Evolutionary conservation across 2,329 filamentous ascomycete species (phyloP).

Genomic region (Blastomyces gilchristii): DNA sequence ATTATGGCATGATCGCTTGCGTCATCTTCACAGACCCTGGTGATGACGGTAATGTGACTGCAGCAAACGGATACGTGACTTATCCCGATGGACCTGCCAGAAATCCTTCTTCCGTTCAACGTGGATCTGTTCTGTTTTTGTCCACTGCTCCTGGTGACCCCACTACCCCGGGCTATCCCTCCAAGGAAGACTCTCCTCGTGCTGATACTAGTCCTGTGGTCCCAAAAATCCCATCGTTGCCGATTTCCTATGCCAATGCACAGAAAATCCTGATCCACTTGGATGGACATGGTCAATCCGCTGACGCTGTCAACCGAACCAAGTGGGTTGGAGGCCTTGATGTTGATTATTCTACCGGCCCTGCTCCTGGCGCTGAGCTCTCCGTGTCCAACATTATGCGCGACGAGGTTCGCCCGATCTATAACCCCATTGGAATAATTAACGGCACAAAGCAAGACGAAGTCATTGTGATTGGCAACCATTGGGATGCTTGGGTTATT

Average conservation of each 20-base stretch:
- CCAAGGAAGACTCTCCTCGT: conserved; percentile 21
- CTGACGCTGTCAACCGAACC: conserved; percentile 24
- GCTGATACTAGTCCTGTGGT: conserved; percentile 20
- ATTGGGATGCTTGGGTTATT: conserved; percentile 46
- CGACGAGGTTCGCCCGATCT: conserved; percentile 20
- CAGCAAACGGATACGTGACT: conserved; percentile 36
- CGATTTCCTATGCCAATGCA: conserved; percentile 24
- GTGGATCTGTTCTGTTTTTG: conserved; percentile 35
- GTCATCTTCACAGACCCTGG: conserved; percentile 39
- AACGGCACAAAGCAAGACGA: conserved; percentile 26
- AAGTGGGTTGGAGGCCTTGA: conserved; percentile 27
- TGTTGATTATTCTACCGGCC: conserved; percentile 25
- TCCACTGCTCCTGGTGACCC: conserved; percentile 21
- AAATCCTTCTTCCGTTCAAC: conserved; percentile 38
- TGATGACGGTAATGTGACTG: conserved; percentile 40
- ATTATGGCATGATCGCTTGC: conserved; percentile 36
- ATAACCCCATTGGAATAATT: conserved; percentile 22
- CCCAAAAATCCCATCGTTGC: conserved; percentile 28
- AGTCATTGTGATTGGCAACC: conserved; percentile 43
- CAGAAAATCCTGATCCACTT: conserved; percentile 24
- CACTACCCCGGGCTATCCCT: conserved; percentile 26
- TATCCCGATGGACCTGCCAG: conserved; percentile 37
- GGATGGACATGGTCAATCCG: conserved; percentile 25
- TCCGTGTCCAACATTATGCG: conserved; percentile 20
- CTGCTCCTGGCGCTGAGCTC: conserved; percentile 20